Conservation (phyloP, 257 asterid species). For the Solanum boliviense region DNA sequence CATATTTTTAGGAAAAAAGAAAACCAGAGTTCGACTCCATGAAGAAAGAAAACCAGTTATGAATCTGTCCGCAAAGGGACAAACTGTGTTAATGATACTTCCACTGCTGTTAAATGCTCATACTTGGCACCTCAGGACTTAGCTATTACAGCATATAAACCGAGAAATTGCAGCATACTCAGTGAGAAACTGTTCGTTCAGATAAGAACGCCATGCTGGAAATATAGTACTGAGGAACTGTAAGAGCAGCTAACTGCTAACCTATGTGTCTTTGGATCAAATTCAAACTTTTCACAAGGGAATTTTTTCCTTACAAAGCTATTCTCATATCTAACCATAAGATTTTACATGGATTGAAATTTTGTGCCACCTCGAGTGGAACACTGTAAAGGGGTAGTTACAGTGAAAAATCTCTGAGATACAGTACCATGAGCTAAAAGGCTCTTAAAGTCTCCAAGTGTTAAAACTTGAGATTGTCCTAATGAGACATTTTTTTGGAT, state of each 20-base stretch:
- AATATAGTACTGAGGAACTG: background rate
- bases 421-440: background rate
- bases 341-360: background rate
- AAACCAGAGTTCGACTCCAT: background rate
- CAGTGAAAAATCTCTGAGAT: background rate
- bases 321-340: background rate
- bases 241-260: background rate
- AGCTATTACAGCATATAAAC: background rate
- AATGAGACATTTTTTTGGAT: background rate
- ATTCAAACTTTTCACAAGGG: background rate
- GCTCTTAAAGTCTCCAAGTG: background rate
- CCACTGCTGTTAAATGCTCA: background rate
- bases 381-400: background rate
- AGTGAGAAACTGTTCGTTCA: background rate
- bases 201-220: background rate
- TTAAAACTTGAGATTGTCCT: background rate
- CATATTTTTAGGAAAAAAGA: background rate
- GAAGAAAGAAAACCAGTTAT: background rate
- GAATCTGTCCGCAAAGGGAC: background rate
- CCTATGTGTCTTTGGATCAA: background rate
- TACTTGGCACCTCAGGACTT: background rate
- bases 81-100: background rate
- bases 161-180: background rate
- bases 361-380: background rate
- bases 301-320: background rate